These are phyloP conservation scores for Fusarium pseudoanthophilum DNA, from an alignment of 2,329 filamentous ascomycete genomes.

Conservation along the genomic window DNA sequence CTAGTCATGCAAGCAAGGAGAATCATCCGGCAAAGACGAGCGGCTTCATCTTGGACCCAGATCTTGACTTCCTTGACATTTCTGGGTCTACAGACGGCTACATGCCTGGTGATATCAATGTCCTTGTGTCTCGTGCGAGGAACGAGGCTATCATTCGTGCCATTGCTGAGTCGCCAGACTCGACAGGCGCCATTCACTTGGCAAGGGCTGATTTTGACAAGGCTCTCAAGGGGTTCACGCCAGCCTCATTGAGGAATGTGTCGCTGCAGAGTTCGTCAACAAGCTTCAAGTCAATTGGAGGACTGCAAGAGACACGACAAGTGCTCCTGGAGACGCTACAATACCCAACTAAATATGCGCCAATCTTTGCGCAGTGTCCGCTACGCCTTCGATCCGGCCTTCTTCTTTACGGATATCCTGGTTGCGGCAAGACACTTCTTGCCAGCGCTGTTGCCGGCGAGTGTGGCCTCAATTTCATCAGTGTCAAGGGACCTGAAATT, in stretches of 20 bases:
- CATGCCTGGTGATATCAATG: constrained; percentile 92
- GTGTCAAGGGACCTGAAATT: constrained; percentile 97
- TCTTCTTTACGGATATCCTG: constrained; percentile 92
- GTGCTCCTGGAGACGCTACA: constrained; percentile 95
- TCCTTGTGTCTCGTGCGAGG: constrained; percentile 86
- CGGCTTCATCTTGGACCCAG: constrained; percentile 78
- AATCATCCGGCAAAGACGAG: constrained; percentile 53
- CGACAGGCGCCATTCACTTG: constrained; percentile 68
- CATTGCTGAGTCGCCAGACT: constrained; percentile 66
- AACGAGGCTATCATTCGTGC: constrained; percentile 93
- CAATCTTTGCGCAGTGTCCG: constrained; percentile 96
- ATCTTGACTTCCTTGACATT: constrained; percentile 90
- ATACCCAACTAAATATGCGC: constrained; percentile 97
- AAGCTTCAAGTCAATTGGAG: constrained; percentile 92
- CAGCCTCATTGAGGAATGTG: constrained; percentile 92
- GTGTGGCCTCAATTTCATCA: constrained; percentile 98
- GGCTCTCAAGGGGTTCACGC: constrained; percentile 92
- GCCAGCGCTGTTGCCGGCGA: constrained; percentile 98
- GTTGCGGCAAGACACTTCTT: constrained; percentile 95
- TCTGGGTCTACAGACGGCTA: constrained; percentile 96
- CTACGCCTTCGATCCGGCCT: constrained; percentile 93
- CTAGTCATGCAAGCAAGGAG: constrained; percentile 64
- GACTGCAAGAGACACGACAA: constrained; percentile 84
- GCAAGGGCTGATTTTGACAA: constrained; percentile 80
- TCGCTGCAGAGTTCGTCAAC: constrained; percentile 93